Evolutionary conservation across 1,284 basidiomycete genomes (phyloP).

Genomic region (Trametes hirsuta): DNA sequence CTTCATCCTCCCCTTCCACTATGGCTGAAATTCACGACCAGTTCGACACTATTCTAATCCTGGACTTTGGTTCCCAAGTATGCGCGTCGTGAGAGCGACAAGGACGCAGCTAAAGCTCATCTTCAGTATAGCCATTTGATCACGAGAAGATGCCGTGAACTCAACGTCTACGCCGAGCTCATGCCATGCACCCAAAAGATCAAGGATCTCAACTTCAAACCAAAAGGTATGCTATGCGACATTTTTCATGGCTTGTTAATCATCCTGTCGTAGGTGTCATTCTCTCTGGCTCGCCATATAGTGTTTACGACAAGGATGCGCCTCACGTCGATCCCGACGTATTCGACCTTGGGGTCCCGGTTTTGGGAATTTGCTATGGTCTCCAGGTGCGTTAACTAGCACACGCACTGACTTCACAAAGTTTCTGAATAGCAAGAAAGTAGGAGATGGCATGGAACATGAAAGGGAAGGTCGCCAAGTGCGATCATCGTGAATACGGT

Average conservation of each 20-base stretch:
- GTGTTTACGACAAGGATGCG: constrained; percentile 92
- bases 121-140: constrained; percentile 96
- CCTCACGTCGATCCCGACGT: constrained; percentile 96
- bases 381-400: constrained; percentile 66
- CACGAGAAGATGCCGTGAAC: constrained; percentile 96
- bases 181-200: constrained; percentile 97
- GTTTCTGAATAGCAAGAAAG: constrained; percentile 11
- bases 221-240: constrained; percentile 71
- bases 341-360: constrained; percentile 89
- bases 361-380: constrained; percentile 98
- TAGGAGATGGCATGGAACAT: constrained; percentile 94
- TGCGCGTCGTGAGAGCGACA: constrained; percentile 17
- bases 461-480: constrained; percentile 87
- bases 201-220: constrained; percentile 89
- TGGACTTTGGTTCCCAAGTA: constrained; percentile 98
- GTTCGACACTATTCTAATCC: constrained; percentile 95
- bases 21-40: constrained; percentile 92
- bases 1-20: neutral
- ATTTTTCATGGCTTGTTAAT: neutral
- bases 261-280: constrained; percentile 75
- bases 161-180: constrained; percentile 98
- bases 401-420: no score
- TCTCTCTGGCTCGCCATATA: constrained; percentile 97
- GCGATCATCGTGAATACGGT: constrained; percentile 95
- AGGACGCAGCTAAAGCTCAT: constrained; percentile 19